These are phyloP conservation scores for Aspergillus avenaceus DNA, from an alignment of 495 filamentous ascomycete species.

Conservation along the genomic window DNA sequence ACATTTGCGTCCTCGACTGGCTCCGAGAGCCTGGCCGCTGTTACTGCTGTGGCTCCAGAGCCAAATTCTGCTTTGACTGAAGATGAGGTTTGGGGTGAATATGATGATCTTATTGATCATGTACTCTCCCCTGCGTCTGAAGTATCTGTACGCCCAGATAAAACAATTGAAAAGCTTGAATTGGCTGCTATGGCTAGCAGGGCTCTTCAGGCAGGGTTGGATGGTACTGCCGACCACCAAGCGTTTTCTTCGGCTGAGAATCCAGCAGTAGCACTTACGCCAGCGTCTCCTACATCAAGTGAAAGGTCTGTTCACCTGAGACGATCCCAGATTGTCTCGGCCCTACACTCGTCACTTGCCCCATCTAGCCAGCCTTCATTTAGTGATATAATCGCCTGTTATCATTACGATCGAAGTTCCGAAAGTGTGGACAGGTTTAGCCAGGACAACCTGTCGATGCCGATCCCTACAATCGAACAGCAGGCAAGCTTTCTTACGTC, in stretches of 20 bases:
- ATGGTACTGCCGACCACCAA: constrained; percentile 11
- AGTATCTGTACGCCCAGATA: constrained; percentile 8
- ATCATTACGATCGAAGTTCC: constrained; percentile 20
- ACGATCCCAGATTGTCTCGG: constrained; percentile 38
- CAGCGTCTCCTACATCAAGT: constrained; percentile 26
- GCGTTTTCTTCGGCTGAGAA: constrained; percentile 11
- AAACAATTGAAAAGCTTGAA: constrained; percentile 28
- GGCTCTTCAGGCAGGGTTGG: constrained; percentile 38
- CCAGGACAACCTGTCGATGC: constrained; percentile 3
- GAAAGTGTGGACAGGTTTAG: neutral
- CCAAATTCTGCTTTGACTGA: constrained; percentile 57
- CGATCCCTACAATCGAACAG: constrained; percentile 17
- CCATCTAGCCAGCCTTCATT: constrained; percentile 40
- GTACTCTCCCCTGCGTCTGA: constrained; percentile 51
- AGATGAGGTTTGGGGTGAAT: constrained; percentile 95
- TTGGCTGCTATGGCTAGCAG: constrained; percentile 38
- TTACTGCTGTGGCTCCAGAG: constrained; percentile 59
- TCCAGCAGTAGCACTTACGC: constrained; percentile 17
- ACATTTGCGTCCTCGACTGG: constrained; percentile 64
- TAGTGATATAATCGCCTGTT: constrained; percentile 35
- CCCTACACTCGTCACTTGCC: constrained; percentile 34
- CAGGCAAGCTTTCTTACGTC: constrained; percentile 29
- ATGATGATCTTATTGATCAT: constrained; percentile 82
- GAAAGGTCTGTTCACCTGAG: constrained; percentile 35
- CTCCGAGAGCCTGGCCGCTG: constrained; percentile 56